phyloP scores from a whole-genome alignment of 306 rosid species.

The Quercus gilva region DNA sequence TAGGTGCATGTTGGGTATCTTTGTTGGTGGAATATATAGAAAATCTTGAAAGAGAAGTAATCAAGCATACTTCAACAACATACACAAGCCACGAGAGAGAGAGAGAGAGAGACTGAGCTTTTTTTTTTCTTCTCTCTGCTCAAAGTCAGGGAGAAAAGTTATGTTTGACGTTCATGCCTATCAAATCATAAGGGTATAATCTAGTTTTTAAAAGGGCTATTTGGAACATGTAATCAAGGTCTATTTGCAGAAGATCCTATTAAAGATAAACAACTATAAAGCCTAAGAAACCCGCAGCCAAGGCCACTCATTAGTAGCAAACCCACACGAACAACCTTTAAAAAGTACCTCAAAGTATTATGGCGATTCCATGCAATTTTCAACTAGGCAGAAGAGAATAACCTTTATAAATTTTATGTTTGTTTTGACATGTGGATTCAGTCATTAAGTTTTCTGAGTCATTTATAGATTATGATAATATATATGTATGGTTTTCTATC shows the following conservation, averaged over 20 bases:
- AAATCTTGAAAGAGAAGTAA: conserved; percentile 50
- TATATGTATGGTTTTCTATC: no score
- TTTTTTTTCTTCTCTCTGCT: conserved; percentile 20
- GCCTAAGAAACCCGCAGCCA: conserved; percentile 53
- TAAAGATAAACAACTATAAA: conserved; percentile 26
- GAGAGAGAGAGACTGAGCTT: conserved; percentile 5
- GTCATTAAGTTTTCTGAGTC: no score
- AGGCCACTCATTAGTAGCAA: conserved; percentile 43
- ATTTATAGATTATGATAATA: no score
- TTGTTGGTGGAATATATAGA: conserved; percentile 48
- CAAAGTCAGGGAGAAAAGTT: conserved; percentile 38
- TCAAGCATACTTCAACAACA: conserved; percentile 41
- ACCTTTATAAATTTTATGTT: background rate
- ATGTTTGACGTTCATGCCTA: conserved; percentile 38
- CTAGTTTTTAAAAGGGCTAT: background rate
- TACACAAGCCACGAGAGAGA: conserved; percentile 7
- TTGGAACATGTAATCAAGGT: conserved; percentile 41
- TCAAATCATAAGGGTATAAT: conserved; percentile 28
- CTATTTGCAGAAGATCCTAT: conserved; percentile 37
- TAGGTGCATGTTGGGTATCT: conserved; percentile 35
- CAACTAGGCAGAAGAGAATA: conserved; percentile 20
- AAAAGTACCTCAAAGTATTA: conserved; percentile 41
- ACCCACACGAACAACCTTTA: conserved; percentile 50
- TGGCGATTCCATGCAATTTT: conserved; percentile 22
- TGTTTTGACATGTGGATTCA: no score